Evolutionary conservation across 2,329 filamentous ascomycete species (phyloP), one percentile per base, ranked within the genome.

Genomic region (Neofusicoccum sp.): DNA sequence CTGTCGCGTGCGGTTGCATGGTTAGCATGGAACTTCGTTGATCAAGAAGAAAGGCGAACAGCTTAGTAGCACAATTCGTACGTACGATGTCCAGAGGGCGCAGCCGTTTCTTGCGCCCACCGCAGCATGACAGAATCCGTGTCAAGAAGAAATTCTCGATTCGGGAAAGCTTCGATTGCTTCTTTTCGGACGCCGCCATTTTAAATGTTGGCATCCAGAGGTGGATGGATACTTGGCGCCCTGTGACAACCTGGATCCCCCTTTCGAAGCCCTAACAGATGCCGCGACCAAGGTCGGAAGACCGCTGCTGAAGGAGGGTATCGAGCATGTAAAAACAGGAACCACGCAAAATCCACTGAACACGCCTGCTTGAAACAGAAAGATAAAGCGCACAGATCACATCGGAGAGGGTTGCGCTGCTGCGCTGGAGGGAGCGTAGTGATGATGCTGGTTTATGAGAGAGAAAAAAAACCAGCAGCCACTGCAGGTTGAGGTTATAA

Each of bases 71-170:
- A 31, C 38, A 44, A 12, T 34, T 31, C 40, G 45, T 43, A 44
- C 62, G 56, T 61, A 66, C 65, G 57, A 66, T 67, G 30, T 71
- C 65, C 30, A 72, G 30, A 20, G 67, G 64, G 6, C 48, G 62
- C 56, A 64, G 40, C 12, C 24, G 44, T 33, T 40, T 43, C 63
- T 64, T 57, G n/a, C 58, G 44, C 4, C 44, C 63, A 36, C 33
- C 24, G 48, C 68, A 70, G 62, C 72, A 74, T 3, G 71, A 54
- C 12, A 73, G 36, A n/a, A 65, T 57, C 5, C 14, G 45, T 11
- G 38, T 69, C 69, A 43, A 31, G 26, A 49, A 26, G 2, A 59
- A n/a, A 3, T 33, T n/a, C 57, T 51, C 51, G 34, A 51, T 40
- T 41, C 30, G 31, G 11, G 57, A 44, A 33, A 51, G 34, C 28